Evolutionary conservation across 2,329 filamentous ascomycete genomes (phyloP).

Genomic region (Sphaerulina musiva): DNA sequence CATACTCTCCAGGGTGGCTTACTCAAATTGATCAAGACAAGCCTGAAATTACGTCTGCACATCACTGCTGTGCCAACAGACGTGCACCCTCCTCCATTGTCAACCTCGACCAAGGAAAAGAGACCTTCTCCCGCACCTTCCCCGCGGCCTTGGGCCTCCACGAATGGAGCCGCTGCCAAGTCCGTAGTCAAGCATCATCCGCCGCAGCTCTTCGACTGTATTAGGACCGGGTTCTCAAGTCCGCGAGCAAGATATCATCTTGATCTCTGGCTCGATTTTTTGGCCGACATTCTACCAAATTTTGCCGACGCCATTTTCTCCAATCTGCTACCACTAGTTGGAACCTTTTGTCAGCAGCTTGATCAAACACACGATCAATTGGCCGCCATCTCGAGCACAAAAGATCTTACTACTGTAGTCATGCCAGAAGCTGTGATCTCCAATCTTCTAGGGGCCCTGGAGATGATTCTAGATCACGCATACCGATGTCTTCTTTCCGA

Average conservation of each 20-base stretch:
- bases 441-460: conserved; percentile 74
- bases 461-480: conserved; percentile 79
- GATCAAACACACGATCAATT: conserved; percentile 64
- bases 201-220: conserved; percentile 71
- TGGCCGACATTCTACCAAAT: conserved; percentile 74
- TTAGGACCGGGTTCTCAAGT: conserved; percentile 74
- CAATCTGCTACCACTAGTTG: conserved; percentile 81
- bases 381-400: conserved; percentile 52
- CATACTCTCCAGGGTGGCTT: conserved; percentile 45
- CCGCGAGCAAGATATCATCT: conserved; percentile 66
- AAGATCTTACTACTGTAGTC: conserved; percentile 1
- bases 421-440: conserved; percentile 27
- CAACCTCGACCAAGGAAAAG: conserved; percentile 2
- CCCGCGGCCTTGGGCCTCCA: conserved; percentile 2
- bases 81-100: not conserved
- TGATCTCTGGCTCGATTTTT: conserved; percentile 85
- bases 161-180: not conserved
- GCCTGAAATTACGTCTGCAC: conserved; percentile 54
- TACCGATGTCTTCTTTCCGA: conserved; percentile 76
- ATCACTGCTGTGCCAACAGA: not conserved
- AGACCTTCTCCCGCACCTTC: conserved; percentile 1
- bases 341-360: conserved; percentile 78
- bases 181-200: conserved; percentile 31
- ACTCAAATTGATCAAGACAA: conserved; percentile 68
- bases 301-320: conserved; percentile 84